A percentile compares a stretch with the other conserved stretches of the same genome.
These are phyloP conservation scores for Argentina anserina DNA, from an alignment of 306 rosid species.

Conservation along the genomic window DNA sequence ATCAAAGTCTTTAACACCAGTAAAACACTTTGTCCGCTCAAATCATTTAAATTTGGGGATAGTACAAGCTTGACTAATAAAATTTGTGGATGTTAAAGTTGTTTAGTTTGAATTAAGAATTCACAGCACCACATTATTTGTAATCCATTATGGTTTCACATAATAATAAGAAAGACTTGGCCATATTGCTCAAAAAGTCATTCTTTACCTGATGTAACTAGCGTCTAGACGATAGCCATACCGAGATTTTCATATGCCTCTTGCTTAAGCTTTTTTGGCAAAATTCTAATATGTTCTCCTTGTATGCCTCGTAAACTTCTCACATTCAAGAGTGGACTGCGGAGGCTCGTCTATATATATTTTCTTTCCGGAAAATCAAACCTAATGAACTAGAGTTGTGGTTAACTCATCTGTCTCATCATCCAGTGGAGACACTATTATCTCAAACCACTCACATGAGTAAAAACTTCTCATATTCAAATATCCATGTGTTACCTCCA, in stretches of 20 bases:
- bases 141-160: constrained; percentile 12
- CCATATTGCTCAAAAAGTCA: constrained; percentile 75
- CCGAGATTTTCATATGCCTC: constrained; percentile 99
- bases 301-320: constrained; percentile 79
- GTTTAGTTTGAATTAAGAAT: too few relatives aligned
- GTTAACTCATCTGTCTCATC: constrained; percentile 64
- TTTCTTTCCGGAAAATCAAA: constrained; percentile 89
- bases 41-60: too few relatives aligned
- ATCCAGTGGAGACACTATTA: constrained; percentile 82
- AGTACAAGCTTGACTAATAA: too few relatives aligned
- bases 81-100: too few relatives aligned
- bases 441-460: constrained; percentile 82
- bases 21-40: too few relatives aligned
- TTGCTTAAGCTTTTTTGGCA: constrained; percentile 75
- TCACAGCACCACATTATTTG: too few relatives aligned
- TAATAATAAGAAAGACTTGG: constrained; percentile 62
- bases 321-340: constrained; percentile 73
- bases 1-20: too few relatives aligned
- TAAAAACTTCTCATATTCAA: constrained; percentile 93
- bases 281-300: too few relatives aligned
- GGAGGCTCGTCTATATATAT: constrained; percentile 98
- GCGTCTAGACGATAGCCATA: constrained; percentile 98
- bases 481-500: constrained; percentile 98
- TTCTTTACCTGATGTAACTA: constrained; percentile 87
- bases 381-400: constrained; percentile 72